Evolutionary conservation across 768 basidiomycete genomes (phyloP), one percentile per base, ranked within the genome.

Genomic region (Leccinellum rugosiceps): DNA sequence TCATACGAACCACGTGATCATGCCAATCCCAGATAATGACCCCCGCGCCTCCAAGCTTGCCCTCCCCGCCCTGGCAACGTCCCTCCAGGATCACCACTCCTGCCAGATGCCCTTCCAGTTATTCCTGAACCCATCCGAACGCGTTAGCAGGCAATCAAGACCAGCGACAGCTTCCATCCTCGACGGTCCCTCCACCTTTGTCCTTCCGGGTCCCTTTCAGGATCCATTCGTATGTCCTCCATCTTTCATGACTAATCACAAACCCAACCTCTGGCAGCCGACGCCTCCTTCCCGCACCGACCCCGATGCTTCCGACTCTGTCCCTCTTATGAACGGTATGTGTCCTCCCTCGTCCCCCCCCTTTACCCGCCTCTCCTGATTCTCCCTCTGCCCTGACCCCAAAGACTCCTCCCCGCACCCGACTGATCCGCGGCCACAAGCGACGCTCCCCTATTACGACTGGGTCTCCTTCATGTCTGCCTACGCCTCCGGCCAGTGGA

Each of bases 381-480:
- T 47, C 56, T 61, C 66, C 66, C 66, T 58, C 30, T 63, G 38
- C 65, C 67, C 67, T 60, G 15, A 43, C 53, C 8, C 48, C 45
- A 34, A 52, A 43, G 7, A 13, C 28, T 19, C 43, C 32, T 47
- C 56, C 1, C 31, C 35, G 26, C 50, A 53, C 47, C 47, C 49
- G 11, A 46, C 63, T 25, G 63, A 69, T 56, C 41, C 55, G 11
- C 49, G 59, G 60, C 63, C 62, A 35, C 66, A 68, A 45, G 25
- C 49, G 8, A 46, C 55, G 19, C 65, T 67, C 44, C 67, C 67
- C 19, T 75, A 77, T 48, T 76, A 77, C 60, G 87, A 91, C 67
- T 94, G 92, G 92, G 77, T 80, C 17, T 81, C 83, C 0, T 94
- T 93, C 69, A 83, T 90, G 60, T 72, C 77, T n/a, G 85, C 88